Base-by-base conservation (phyloP, 176 grass and related monocot species). In the Carex pumila region DNA sequence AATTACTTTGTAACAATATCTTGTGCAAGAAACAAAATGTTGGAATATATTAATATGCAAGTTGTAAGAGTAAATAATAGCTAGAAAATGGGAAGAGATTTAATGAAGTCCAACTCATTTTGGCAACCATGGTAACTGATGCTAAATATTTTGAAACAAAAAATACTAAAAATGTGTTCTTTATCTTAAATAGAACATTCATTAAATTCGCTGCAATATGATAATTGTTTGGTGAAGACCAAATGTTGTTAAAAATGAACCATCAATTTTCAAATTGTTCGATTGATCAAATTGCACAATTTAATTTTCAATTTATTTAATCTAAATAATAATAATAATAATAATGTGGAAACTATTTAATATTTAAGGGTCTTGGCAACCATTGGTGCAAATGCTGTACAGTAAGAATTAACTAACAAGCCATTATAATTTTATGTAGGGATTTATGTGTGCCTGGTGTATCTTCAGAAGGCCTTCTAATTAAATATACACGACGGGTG, bases 391-490 rank as follows among this genome's bases (percentile, higher is more conserved):
- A 34, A 83, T 69, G 17, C 37, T 63, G 49, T 36, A 32, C 19
- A 6, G 9, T 84, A 13, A 83, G 8, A 67, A 18, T 77, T 60
- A 30, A 58, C 45, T 32, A 55, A 36, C 14, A 56, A 65, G 2
- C 10, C 14, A 47, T 45, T 72, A 0, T 32, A 41, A 7, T 54
- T 79, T 79, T 7, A 43, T 81, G 18, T 71, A 98, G 95, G 88
- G 89, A 95, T 64, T 81, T 95, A 85, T 65, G 85, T 0, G 65
- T 91, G n/a, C 92, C 95, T 22, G 92, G 89, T 61, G 21, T 87
- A 1, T 98, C 95, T 61, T 93, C 84, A 11, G 95, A 98, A 95
- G 92, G 95, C 60, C 81, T 98, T 87, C 92, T 98, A n/a, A 95
- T 98, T 47, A 98, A 98, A 86, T 93, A 95, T 50, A 91, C 95